Conservation (phyloP, 129 eudicot genomes). For the Logfia minima region DNA sequence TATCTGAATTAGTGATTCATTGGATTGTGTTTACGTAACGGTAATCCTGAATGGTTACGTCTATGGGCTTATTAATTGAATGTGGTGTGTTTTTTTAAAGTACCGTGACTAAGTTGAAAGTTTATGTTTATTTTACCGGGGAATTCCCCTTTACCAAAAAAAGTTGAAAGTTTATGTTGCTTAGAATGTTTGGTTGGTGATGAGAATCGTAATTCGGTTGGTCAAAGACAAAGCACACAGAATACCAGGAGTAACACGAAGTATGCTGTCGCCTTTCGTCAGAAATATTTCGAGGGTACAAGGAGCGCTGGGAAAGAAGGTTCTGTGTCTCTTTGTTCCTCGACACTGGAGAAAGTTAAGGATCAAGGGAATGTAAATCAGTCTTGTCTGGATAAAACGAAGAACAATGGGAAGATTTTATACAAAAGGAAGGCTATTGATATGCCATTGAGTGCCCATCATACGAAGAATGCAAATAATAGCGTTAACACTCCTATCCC, state of each 20-base stretch:
- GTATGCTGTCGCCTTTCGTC: constrained; percentile 18
- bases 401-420: constrained; percentile 17
- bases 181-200: constrained; percentile 24
- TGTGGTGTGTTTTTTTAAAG: not conserved
- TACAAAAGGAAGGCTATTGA: constrained; percentile 28
- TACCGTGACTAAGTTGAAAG: not conserved
- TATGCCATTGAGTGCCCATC: constrained; percentile 14
- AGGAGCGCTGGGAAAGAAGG: constrained; percentile 4
- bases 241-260: constrained; percentile 23
- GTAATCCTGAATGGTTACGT: not conserved
- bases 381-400: constrained; percentile 11
- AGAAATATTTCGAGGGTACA: constrained; percentile 11
- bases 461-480: constrained; percentile 3
- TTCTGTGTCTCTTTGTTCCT: constrained; percentile 22
- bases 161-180: not conserved
- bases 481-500: not conserved
- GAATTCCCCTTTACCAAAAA: too few species aligned
- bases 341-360: constrained; percentile 14
- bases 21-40: not conserved
- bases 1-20: constrained; percentile 7
- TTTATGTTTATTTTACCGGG: too few species aligned
- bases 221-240: constrained; percentile 14
- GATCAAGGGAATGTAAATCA: constrained; percentile 28
- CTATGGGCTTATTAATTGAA: not conserved
- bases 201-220: constrained; percentile 2